Base-by-base conservation (phyloP, 768 basidiomycete species). In the Suillus lakei region DNA sequence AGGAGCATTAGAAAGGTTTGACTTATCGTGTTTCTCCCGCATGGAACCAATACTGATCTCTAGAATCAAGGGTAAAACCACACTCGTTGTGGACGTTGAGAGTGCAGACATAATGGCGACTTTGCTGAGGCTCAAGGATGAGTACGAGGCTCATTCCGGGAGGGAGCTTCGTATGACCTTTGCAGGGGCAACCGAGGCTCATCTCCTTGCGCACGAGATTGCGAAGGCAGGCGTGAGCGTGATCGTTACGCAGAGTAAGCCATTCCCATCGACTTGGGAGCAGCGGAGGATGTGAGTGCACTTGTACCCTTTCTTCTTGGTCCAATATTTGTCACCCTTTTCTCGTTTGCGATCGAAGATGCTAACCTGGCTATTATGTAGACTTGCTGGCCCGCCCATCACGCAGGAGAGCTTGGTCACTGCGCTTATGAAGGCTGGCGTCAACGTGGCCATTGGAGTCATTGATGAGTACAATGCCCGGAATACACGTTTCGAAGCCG, bases 51-150 rank as follows among this genome's bases (percentile, higher is more conserved):
- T n/a, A 23, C 23, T 61, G 28, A 61, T 10, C 9, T n/a, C 8
- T 21, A 30, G 8, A 55, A 1, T 18, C 9, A 54, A 90, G 85
- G 89, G 90, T 18, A 77, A 86, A 12, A 77, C 91, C 38, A 88
- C 90, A 1, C 76, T 95, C 44, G 87, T 94, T 5, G 77, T 93
- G 18, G 83, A 89, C 44, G 88, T 89, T 8, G 79, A 88, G 67
- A 89, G 82, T 70, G 88, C 88, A 15, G 91, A 95, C 71, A 84
- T 88, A 30, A 93, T 94, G 84, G 88, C 89, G 4, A 84, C 85
- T 2, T 76, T 95, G 39, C 74, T 94, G 54, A 80, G 84, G n/a
- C 77, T 95, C 69, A 93, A 93, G 75, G 77, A 80, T 15, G 88
- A 93, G 67, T 82, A 91, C 32, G 89, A 91, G 64, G 79, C 83